Conservation (phyloP, 805 yeast species). For the Kuraishia piskuri region DNA sequence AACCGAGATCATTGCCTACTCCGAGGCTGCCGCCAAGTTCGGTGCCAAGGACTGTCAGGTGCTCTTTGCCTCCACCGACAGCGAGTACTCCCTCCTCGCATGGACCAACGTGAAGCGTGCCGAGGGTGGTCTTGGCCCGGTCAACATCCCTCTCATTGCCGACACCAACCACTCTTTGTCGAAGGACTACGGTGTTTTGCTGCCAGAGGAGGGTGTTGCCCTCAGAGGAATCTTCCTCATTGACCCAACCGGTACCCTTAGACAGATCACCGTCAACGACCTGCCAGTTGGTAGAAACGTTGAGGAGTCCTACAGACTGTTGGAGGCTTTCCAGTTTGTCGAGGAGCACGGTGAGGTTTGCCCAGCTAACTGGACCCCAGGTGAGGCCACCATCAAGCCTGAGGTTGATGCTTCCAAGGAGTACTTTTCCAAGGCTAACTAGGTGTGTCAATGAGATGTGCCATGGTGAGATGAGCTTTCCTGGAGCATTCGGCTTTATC, state of each 20-base stretch:
- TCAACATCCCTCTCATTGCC: slow-evolving; percentile 89
- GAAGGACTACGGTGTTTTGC: slow-evolving; percentile 93
- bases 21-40: slow-evolving; percentile 89
- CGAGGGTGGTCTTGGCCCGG: slow-evolving; percentile 97
- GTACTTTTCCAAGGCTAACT: slow-evolving; percentile 62
- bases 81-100: slow-evolving; percentile 94
- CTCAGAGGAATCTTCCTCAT: slow-evolving; percentile 97
- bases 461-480: too few species aligned
- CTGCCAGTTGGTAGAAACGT: slow-evolving; percentile 99
- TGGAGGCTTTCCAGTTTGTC: slow-evolving; percentile 99
- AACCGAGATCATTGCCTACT: slow-evolving; percentile 97
- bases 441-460: too few species aligned
- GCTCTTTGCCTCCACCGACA: slow-evolving; percentile 95
- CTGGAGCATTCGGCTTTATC: too few species aligned
- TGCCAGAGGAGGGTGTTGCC: slow-evolving; percentile 95
- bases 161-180: slow-evolving; percentile 95
- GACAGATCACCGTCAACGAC: slow-evolving; percentile 98
- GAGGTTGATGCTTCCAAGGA: slow-evolving; percentile 70
- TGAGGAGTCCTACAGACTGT: slow-evolving; percentile 93
- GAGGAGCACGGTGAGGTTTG: slow-evolving; percentile 99
- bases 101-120: slow-evolving; percentile 97
- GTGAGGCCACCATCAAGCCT: slow-evolving; percentile 87
- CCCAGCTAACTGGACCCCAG: slow-evolving; percentile 99
- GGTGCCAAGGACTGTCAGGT: slow-evolving; percentile 80
- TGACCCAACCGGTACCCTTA: slow-evolving; percentile 89